A percentile compares a stretch with the other conserved stretches of the same genome.
Evolutionary conservation across 331 rosid genomes (phyloP).

Genomic region (Ulmus americana): DNA sequence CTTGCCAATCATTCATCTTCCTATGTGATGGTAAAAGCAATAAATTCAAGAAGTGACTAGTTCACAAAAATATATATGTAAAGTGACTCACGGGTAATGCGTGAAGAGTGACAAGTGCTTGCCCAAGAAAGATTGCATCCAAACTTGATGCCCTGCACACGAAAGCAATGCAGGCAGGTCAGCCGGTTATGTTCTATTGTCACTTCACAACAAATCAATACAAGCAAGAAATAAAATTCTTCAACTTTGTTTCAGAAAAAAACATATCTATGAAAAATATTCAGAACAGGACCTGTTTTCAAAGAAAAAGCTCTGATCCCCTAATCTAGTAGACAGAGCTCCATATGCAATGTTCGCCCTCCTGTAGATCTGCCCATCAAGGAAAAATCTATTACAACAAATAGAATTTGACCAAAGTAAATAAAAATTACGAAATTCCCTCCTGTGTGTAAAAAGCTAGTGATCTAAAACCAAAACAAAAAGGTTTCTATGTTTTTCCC

Average conservation of each 20-base stretch:
- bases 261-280: background rate
- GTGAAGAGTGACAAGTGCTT: slow-evolving; percentile 51
- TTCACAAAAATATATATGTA: background rate
- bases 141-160: slow-evolving; percentile 69
- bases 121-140: slow-evolving; percentile 79
- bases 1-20: too few relatives aligned
- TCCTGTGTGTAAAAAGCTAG: background rate
- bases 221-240: background rate
- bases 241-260: background rate
- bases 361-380: slow-evolving; percentile 58
- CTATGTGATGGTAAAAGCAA: too few relatives aligned
- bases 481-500: too few relatives aligned
- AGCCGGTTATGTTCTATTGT: background rate
- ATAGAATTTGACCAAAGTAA: background rate
- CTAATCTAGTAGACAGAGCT: slow-evolving; percentile 58
- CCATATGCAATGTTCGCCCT: slow-evolving; percentile 56
- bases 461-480: background rate
- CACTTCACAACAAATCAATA: background rate
- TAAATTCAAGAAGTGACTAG: background rate
- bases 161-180: slow-evolving; percentile 22
- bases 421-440: background rate
- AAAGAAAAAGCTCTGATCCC: slow-evolving; percentile 50
- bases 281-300: slow-evolving; percentile 55
- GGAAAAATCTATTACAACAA: slow-evolving; percentile 3
- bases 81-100: slow-evolving; percentile 72